Base-by-base conservation (phyloP, 768 basidiomycete species). In the Suillus luteus region DNA sequence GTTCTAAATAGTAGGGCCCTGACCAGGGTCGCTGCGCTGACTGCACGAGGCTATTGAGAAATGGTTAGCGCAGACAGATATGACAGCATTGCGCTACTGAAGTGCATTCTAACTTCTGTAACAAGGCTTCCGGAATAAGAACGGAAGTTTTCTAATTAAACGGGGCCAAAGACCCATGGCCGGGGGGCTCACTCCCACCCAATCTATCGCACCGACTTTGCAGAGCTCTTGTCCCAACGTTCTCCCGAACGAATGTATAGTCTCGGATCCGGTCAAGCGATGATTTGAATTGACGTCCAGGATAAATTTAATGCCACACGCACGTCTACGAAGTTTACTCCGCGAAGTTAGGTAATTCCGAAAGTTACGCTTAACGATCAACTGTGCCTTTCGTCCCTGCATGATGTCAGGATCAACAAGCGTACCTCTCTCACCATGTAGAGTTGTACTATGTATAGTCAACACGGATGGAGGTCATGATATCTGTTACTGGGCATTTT, bases 341-440 rank as follows among this genome's bases (percentile, higher is more conserved):
- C 44, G 44, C 44, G 44, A 46, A n/a, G 44, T 46, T 46, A 46
- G n/a, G 9, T 46, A 22, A 46, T 46, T 46, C n/a, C n/a, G n/a
- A 22, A n/a, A 46, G 19, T n/a, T n/a, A 46, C 44, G 10, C 4
- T 44, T 44, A 19, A n/a, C 3, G 44, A 8, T 43, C 38, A 14
- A 40, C 19, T 19, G 43, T 43, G 41, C 15, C 1, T 43, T 43
- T 19, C 44, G 44, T n/a, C n/a, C 44, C 44, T 46, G 44, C 44
- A 46, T 46, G 44, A 46, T 46, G 44, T 22, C 44, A 46, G n/a
- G 44, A 46, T 46, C n/a, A 46, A 22, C n/a, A 46, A 46, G 44
- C 14, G 38, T 40, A 40, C 14, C 5, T 37, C 37, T 37, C 8
- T 8, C 37, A 37, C 37, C 10, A 37, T 37, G 37, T 3, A 37